Conservation (phyloP, 225 moss, liverwort and hornwort genomes). For the Thuidium tamariscinum region DNA sequence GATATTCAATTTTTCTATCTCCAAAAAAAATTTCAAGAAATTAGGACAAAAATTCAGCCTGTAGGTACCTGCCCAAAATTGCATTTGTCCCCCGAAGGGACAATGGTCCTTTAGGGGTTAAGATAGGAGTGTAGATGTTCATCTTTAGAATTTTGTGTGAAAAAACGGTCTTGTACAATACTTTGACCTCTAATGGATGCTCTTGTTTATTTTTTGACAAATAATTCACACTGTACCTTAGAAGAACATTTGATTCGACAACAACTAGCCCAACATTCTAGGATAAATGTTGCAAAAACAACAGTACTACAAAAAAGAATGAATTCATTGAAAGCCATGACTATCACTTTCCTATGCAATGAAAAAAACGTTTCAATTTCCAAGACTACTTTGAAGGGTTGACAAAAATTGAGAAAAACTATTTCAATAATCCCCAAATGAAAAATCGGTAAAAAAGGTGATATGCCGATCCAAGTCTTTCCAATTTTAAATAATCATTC, state of each 20-base stretch:
- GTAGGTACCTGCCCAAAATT: too few species aligned
- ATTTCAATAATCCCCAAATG: background rate
- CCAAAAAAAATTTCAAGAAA: too few species aligned
- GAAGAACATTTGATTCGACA: background rate
- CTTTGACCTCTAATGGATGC: background rate
- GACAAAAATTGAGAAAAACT: background rate
- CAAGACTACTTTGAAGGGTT: background rate
- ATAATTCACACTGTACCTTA: rapidly evolving
- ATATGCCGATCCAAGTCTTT: rapidly evolving
- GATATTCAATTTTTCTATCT: too few species aligned
- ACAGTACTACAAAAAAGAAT: background rate
- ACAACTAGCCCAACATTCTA: rapidly evolving
- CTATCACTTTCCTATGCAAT: background rate
- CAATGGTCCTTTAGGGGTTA: too few species aligned
- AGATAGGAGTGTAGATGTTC: background rate
- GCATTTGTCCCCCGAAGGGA: too few species aligned
- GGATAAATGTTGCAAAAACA: background rate
- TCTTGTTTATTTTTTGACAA: background rate
- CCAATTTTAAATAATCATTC: background rate
- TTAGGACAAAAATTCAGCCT: too few species aligned
- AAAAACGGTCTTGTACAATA: background rate
- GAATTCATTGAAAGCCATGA: background rate
- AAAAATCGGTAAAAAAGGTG: background rate
- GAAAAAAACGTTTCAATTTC: background rate
- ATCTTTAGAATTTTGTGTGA: background rate